Percentiles rank a stretch among this genome's conserved stretches.
Conservation (phyloP, 805 yeast species). For the Metschnikowia hibisci region DNA sequence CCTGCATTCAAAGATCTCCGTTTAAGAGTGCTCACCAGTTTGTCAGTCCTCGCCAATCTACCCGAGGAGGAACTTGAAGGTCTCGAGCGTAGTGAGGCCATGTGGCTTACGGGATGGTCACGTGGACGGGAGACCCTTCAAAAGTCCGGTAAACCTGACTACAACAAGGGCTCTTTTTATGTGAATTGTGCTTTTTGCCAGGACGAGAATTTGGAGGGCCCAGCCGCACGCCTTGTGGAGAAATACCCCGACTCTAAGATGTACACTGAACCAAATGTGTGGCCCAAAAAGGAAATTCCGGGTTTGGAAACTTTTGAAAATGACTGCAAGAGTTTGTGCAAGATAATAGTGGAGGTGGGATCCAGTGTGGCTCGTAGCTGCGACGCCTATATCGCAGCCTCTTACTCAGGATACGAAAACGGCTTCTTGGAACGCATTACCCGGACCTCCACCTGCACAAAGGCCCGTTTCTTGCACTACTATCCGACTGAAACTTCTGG, state of each 20-base stretch:
- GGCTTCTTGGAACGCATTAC: constrained; percentile 46
- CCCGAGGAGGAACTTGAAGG: constrained; percentile 28
- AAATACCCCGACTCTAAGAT: constrained; percentile 33
- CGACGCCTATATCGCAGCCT: constrained; percentile 39
- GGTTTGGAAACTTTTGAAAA: constrained; percentile 32
- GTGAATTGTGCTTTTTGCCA: constrained; percentile 54
- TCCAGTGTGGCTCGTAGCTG: constrained; percentile 50
- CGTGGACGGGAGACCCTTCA: constrained; percentile 50
- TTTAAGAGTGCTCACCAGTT: constrained; percentile 38
- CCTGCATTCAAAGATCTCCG: constrained; percentile 35
- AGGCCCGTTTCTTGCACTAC: constrained; percentile 56
- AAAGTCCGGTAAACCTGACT: constrained; percentile 41
- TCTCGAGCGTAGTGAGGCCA: constrained; percentile 47
- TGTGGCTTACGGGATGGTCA: constrained; percentile 60
- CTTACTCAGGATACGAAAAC: constrained; percentile 25
- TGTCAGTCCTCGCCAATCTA: constrained; percentile 41
- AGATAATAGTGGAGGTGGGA: constrained; percentile 47
- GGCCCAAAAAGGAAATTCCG: constrained; percentile 37
- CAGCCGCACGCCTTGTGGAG: constrained; percentile 29
- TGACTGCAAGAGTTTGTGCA: constrained; percentile 38
- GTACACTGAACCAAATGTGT: constrained; percentile 48
- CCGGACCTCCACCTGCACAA: constrained; percentile 47
- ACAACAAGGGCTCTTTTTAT: constrained; percentile 54
- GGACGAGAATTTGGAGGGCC: constrained; percentile 44
- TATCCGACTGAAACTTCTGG: constrained; percentile 30